Evolutionary conservation across 192 early-diverging fungal species (phyloP).

Genomic region (Entrophospora sp.): DNA sequence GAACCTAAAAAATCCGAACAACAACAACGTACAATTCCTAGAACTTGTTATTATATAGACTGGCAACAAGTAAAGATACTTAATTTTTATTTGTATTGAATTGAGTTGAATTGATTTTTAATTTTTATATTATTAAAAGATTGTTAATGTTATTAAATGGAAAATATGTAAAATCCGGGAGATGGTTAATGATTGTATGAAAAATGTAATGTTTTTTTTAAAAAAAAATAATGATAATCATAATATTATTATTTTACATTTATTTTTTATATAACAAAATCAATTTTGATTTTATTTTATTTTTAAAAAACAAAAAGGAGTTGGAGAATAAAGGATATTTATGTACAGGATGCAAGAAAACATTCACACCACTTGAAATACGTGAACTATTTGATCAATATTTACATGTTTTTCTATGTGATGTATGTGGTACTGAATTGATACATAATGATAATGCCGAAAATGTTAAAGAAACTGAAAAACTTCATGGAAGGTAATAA

Average conservation of each 20-base stretch:
- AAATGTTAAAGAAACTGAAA: conserved; percentile 44
- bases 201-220: too few species aligned
- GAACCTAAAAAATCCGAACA: conserved; percentile 50
- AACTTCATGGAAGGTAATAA: conserved; percentile 40
- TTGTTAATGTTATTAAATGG: conserved; percentile 89
- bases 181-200: conserved; percentile 45
- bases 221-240: too few species aligned
- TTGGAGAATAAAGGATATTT: conserved; percentile 61
- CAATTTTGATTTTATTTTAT: not conserved
- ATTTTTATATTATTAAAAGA: conserved; percentile 17
- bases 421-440: conserved; percentile 47
- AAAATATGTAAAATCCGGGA: conserved; percentile 79
- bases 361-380: conserved; percentile 55
- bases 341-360: conserved; percentile 50
- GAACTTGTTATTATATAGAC: conserved; percentile 81
- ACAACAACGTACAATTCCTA: conserved; percentile 46
- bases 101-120: not conserved
- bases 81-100: not conserved
- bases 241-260: not conserved
- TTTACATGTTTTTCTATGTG: conserved; percentile 47
- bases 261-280: not conserved
- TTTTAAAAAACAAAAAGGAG: conserved; percentile 29
- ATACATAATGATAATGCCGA: conserved; percentile 57
- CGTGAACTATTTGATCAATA: conserved; percentile 36
- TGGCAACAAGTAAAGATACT: conserved; percentile 53